These are phyloP conservation scores for Venturia asperata DNA, from an alignment of 2,329 filamentous ascomycete species.

Conservation along the genomic window DNA sequence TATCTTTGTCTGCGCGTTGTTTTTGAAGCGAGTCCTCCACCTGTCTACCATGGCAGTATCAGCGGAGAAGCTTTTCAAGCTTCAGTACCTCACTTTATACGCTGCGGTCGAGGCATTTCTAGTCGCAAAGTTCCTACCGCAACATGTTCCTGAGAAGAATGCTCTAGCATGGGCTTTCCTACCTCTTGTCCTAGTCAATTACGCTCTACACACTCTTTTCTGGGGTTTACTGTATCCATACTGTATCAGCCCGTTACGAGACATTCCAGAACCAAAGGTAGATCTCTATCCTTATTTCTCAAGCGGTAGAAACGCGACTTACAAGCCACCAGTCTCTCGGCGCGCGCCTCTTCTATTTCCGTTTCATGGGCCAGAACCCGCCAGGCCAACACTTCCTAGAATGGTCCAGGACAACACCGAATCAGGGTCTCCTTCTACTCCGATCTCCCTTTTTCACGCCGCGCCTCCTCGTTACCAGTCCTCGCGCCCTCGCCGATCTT, in stretches of 20 bases:
- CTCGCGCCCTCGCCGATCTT: slow-evolving; percentile 42
- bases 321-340: slow-evolving; percentile 28
- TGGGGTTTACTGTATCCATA: slow-evolving; percentile 18
- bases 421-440: slow-evolving; percentile 37
- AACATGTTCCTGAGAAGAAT: neutral
- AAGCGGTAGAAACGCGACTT: neutral
- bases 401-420: slow-evolving; percentile 33
- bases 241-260: slow-evolving; percentile 31
- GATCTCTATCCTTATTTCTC: neutral
- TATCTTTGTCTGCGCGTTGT: neutral
- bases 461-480: slow-evolving; percentile 33
- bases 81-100: neutral
- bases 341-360: slow-evolving; percentile 31
- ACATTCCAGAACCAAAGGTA: slow-evolving; percentile 31
- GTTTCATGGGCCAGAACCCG: slow-evolving; percentile 24
- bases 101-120: neutral
- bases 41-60: neutral
- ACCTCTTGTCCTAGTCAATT: neutral
- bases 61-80: neutral
- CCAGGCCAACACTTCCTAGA: slow-evolving; percentile 29
- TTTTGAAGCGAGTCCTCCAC: neutral
- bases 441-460: slow-evolving; percentile 34
- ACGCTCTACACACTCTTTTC: slow-evolving; percentile 2
- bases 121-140: neutral
- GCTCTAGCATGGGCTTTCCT: neutral